Evolutionary conservation across 75 land plant species (phyloP), one percentile per base, ranked within the genome.

Genomic region (Cupressus sempervirens): DNA sequence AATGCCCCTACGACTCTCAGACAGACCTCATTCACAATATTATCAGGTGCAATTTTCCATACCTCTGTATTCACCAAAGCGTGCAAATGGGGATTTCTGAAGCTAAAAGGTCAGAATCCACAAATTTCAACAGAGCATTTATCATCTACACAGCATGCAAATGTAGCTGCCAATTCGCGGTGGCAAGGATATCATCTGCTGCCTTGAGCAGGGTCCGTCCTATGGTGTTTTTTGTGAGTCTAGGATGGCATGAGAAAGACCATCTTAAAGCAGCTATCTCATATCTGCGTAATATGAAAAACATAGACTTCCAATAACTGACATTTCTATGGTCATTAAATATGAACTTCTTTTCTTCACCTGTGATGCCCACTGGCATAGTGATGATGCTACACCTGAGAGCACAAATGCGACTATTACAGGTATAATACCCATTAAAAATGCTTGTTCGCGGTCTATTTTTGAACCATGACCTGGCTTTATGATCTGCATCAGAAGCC

Each of bases 351-450:
- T 95, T 76, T 94, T 94, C 86, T 96, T 95, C 32, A 98, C 99
- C 97, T 98, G 99, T 76, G 96, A 89, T 84, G 99, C 99, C 99
- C 97, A 98, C 67, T 98, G 99, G 82, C 99, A 98, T 74, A 98
- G 88, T 67, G 99, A 84, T 62, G 99, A 98, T 43, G 99, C 99
- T 75, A 98, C 88, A 52, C 99, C 99, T 30, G 99, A 98, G 46
- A 98, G 94, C 29, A 98, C 89, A 76, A 99, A 98, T 79, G 99
- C 99, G 86, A 91, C 92, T 74, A 98, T 54, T 72, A 95, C 92
- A 75, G 99, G 99, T 75, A 98, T 85, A 52, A 98, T 92, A n/a
- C 99, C 99, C 91, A 89, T 56, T 86, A 93, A 84, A 65, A 96
- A 87, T 10, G 90, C 86, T 46, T 90, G 88, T 32, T 93, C 95